A percentile compares a stretch with the other conserved stretches of the same genome.
These are phyloP conservation scores for Clavariopsis aquatica DNA, from an alignment of 495 filamentous ascomycete genomes.

Conservation along the genomic window DNA sequence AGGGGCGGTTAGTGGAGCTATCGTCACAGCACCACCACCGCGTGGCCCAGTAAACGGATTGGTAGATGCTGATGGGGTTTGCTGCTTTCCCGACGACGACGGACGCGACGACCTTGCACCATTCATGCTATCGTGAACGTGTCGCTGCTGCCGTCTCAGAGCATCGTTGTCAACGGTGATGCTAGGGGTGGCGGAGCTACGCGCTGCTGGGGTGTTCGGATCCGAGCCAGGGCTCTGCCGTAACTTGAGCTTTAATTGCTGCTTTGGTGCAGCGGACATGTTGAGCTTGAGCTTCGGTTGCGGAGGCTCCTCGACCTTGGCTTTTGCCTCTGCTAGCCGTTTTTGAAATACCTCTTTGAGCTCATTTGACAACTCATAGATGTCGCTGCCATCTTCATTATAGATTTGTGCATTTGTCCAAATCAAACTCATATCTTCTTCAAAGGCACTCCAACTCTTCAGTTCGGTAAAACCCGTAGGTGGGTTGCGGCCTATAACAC, in stretches of 20 bases:
- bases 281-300: conserved; percentile 79
- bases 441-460: conserved; percentile 77
- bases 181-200: conserved; percentile 45
- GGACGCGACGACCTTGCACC: conserved; percentile 41
- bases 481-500: conserved; percentile 63
- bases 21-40: conserved; percentile 23
- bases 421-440: conserved; percentile 72
- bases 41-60: conserved; percentile 40
- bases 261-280: conserved; percentile 47
- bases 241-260: conserved; percentile 44
- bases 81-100: conserved; percentile 37
- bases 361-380: conserved; percentile 63
- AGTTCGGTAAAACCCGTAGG: conserved; percentile 68
- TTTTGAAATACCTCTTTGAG: conserved; percentile 60
- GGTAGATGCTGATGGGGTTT: conserved; percentile 23
- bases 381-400: conserved; percentile 84
- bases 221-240: conserved; percentile 50
- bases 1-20: conserved; percentile 23
- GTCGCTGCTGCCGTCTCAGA: conserved; percentile 51
- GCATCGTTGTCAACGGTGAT: conserved; percentile 56
- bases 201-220: conserved; percentile 38
- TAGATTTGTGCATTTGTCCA: conserved; percentile 86
- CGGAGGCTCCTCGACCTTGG: conserved; percentile 56
- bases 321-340: conserved; percentile 67
- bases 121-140: conserved; percentile 51